These are phyloP conservation scores for Zasmidium cellare DNA, from an alignment of 2,329 filamentous ascomycete species.

Conservation along the genomic window DNA sequence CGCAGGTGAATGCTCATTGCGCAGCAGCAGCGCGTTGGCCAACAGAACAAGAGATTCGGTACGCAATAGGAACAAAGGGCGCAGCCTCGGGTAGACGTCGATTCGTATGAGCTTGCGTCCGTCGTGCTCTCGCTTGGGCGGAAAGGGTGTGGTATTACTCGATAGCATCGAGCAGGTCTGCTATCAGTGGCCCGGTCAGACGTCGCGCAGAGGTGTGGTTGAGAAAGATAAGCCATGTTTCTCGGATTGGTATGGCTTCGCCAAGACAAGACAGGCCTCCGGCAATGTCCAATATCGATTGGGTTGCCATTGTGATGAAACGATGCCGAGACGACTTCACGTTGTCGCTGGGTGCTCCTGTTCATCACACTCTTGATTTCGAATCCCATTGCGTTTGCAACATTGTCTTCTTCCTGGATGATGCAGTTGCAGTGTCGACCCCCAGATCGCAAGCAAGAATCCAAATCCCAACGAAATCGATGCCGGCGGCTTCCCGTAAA, in stretches of 20 bases:
- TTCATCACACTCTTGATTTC: neutral
- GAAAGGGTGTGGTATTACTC: slow-evolving; percentile 19
- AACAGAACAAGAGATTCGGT: slow-evolving; percentile 3
- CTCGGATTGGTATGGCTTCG: neutral
- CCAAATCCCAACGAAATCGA: neutral
- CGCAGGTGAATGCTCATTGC: neutral
- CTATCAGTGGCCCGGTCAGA: slow-evolving; percentile 14
- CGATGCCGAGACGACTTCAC: neutral
- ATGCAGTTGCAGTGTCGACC: neutral
- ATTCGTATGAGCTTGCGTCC: neutral
- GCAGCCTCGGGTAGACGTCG: slow-evolving; percentile 7
- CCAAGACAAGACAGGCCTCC: neutral
- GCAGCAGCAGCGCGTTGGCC: neutral
- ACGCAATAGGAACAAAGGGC: slow-evolving; percentile 16
- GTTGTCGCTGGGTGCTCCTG: neutral
- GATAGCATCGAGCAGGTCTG: slow-evolving; percentile 19
- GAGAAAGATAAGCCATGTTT: neutral
- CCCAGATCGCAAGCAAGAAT: neutral
- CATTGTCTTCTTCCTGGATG: neutral
- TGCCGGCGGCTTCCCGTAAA: neutral
- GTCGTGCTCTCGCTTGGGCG: neutral
- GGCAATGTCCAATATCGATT: neutral
- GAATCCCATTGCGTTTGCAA: neutral
- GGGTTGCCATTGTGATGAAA: neutral
- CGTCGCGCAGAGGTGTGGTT: neutral